Evolutionary conservation across 768 basidiomycete genomes (phyloP).

Genomic region (Mycena albidolilacea): DNA sequence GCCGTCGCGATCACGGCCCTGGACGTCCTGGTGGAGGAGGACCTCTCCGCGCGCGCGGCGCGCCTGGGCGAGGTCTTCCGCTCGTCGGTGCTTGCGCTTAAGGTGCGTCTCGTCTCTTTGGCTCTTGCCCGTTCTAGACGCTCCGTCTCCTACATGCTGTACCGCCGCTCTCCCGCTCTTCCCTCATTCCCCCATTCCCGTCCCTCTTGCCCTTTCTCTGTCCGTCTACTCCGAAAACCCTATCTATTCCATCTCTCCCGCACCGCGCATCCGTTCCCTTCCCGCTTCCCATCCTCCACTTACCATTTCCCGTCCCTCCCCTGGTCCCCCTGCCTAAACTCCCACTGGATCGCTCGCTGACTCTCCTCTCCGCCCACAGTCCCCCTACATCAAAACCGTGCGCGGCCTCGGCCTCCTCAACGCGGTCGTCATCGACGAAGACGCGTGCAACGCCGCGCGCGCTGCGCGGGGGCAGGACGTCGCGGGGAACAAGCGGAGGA

Average conservation of each 20-base stretch:
- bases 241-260: too few species aligned
- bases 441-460: slow-evolving; percentile 53
- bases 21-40: slow-evolving; percentile 91
- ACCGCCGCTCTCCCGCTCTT: neutral
- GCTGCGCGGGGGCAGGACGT: slow-evolving; percentile 66
- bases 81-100: slow-evolving; percentile 53
- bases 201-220: too few species aligned
- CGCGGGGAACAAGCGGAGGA: slow-evolving; percentile 67
- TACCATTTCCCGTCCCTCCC: too few species aligned
- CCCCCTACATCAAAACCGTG: slow-evolving; percentile 68
- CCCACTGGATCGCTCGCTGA: neutral
- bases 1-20: slow-evolving; percentile 97
- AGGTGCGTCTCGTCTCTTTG: neutral
- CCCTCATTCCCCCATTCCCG: neutral
- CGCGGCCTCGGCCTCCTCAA: too few species aligned
- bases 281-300: too few species aligned
- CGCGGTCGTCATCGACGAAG: slow-evolving; percentile 76
- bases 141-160: neutral
- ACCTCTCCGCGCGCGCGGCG: slow-evolving; percentile 85
- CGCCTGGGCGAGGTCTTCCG: slow-evolving; percentile 89
- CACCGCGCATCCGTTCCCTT: too few species aligned
- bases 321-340: too few species aligned
- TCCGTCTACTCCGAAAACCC: too few species aligned
- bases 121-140: too few species aligned
- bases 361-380: slow-evolving; percentile 61